A percentile compares a stretch with the other conserved stretches of the same genome.
phyloP scores from a whole-genome alignment of 495 filamentous ascomycete genomes.

The Copromyces sp. region DNA sequence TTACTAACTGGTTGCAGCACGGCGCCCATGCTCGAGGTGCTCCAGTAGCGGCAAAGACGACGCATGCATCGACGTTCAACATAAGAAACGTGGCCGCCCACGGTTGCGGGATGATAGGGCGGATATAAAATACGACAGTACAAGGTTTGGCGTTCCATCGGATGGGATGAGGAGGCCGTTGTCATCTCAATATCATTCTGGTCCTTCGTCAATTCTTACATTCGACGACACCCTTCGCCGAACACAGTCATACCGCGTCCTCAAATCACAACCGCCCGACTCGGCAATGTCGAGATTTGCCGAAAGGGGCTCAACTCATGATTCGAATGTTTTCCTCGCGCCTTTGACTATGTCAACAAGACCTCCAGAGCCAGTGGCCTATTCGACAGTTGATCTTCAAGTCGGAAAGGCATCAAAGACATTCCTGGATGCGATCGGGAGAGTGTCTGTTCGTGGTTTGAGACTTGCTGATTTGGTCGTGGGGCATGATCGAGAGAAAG shows the following conservation, averaged over 20 bases:
- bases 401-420: conserved; percentile 42
- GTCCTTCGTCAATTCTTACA: conserved; percentile 23
- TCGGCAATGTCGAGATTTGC: conserved; percentile 35
- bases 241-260: conserved; percentile 43
- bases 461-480: conserved; percentile 40
- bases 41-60: conserved; percentile 59
- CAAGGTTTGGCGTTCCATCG: conserved; percentile 32
- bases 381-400: conserved; percentile 44
- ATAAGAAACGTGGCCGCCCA: conserved; percentile 91
- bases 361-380: conserved; percentile 40
- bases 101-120: conserved; percentile 72
- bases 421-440: conserved; percentile 42
- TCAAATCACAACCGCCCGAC: conserved; percentile 48
- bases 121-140: conserved; percentile 42
- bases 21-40: conserved; percentile 54
- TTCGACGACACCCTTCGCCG: conserved; percentile 41
- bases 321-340: conserved; percentile 38
- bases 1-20: conserved; percentile 35
- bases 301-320: conserved; percentile 31
- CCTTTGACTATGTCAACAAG: conserved; percentile 32
- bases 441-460: conserved; percentile 27
- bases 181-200: conserved; percentile 32
- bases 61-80: conserved; percentile 87
- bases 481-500: conserved; percentile 39
- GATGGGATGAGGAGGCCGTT: conserved; percentile 38